phyloP scores from a whole-genome alignment of 1,284 basidiomycete genomes.

The Quambalaria eucalypti region DNA sequence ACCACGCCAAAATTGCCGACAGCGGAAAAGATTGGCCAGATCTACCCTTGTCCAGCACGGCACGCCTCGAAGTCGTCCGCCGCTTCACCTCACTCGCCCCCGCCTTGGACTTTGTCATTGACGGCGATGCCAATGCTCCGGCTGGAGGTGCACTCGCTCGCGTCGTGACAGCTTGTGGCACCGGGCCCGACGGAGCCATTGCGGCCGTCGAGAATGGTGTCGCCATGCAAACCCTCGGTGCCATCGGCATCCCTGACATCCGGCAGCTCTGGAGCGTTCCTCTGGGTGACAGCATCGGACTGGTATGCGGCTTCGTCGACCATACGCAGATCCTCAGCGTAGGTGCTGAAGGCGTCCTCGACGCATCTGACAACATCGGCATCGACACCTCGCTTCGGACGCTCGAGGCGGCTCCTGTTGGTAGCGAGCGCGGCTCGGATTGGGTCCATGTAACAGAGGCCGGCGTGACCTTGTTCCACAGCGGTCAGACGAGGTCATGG shows the following conservation, averaged over 20 bases:
- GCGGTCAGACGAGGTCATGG: background rate
- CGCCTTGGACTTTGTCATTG: conserved; percentile 72
- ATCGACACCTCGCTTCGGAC: conserved; percentile 43
- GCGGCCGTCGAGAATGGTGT: conserved; percentile 77
- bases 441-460: conserved; percentile 11
- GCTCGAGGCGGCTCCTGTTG: background rate
- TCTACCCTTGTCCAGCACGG: background rate
- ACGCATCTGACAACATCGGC: background rate
- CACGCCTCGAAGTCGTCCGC: background rate
- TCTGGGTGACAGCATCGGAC: background rate
- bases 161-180: conserved; percentile 81
- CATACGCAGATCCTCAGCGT: conserved; percentile 5
- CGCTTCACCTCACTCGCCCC: conserved; percentile 58
- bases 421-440: background rate
- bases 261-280: conserved; percentile 1
- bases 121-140: conserved; percentile 48
- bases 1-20: too few species aligned
- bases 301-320: background rate
- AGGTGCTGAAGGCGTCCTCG: conserved; percentile 1
- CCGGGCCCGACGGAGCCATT: conserved; percentile 67
- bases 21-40: too few species aligned
- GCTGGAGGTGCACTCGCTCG: conserved; percentile 55
- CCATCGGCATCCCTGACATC: background rate
- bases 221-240: conserved; percentile 60
- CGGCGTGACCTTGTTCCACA: background rate